These are phyloP conservation scores for Colletotrichum kahawae DNA, from an alignment of 2,329 filamentous ascomycete genomes.

Conservation along the genomic window DNA sequence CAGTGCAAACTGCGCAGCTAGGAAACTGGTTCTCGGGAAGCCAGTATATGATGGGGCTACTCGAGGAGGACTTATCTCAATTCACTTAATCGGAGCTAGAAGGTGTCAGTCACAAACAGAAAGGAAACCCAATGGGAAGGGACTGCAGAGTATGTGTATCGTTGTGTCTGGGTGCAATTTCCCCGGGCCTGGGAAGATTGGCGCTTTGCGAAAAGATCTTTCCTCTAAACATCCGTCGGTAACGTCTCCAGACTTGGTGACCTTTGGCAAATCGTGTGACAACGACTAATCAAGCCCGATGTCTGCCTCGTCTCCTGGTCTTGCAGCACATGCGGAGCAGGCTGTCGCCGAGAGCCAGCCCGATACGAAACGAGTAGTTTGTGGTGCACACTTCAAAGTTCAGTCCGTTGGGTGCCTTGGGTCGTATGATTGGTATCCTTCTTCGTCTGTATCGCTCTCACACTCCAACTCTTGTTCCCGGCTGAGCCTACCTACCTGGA, in stretches of 20 bases:
- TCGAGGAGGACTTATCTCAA: constrained; percentile 64
- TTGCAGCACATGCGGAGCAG: neutral
- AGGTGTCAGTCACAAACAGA: neutral
- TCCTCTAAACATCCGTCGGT: neutral
- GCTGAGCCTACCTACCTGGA: constrained; percentile 26
- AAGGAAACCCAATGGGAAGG: neutral
- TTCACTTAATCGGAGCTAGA: constrained; percentile 31
- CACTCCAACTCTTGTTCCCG: constrained; percentile 19
- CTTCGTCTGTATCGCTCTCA: constrained; percentile 72
- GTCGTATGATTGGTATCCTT: constrained; percentile 73
- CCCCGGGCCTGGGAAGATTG: neutral
- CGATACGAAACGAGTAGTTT: neutral
- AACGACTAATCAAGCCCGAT: neutral
- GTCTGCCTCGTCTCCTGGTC: neutral
- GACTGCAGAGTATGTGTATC: neutral
- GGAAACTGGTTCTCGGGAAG: constrained; percentile 72
- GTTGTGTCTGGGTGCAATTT: neutral
- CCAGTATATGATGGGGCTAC: constrained; percentile 66
- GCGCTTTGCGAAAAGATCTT: neutral
- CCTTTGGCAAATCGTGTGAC: neutral
- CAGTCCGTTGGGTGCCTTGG: constrained; percentile 65
- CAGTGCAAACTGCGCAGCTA: constrained; percentile 48
- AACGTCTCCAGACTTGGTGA: neutral
- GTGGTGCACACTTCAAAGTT: constrained; percentile 27
- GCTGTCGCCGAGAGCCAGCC: neutral